A percentile compares a stretch with the other conserved stretches of the same genome.
Conservation (phyloP, 2,329 filamentous ascomycete genomes). For the Pseudomassariella vexata region DNA sequence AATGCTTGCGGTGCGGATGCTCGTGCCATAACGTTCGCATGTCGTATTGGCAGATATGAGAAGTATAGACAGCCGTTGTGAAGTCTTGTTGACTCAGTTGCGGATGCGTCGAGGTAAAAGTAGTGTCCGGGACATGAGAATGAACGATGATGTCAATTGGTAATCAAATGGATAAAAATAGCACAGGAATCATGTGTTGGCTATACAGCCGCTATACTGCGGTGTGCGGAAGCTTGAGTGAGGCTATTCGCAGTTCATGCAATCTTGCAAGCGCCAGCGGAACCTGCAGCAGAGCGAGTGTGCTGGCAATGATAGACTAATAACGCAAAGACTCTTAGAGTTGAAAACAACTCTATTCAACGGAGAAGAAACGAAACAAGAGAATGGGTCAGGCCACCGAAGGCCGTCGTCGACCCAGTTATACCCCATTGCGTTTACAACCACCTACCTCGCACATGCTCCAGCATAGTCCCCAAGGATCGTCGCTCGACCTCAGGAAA, state of each 20-base stretch:
- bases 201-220: conserved; percentile 12
- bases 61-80: conserved; percentile 10
- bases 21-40: conserved; percentile 51
- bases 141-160: too few species aligned
- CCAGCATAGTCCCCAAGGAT: conserved; percentile 11
- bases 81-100: conserved; percentile 4
- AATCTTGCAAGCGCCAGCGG: conserved; percentile 13
- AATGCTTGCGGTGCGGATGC: conserved; percentile 43
- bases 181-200: conserved; percentile 6
- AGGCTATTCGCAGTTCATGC: conserved; percentile 27
- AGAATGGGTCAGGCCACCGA: conserved; percentile 6
- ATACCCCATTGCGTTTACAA: conserved; percentile 18
- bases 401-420: conserved; percentile 18
- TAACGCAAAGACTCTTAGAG: conserved; percentile 4
- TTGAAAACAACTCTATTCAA: too few species aligned
- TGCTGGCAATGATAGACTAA: too few species aligned
- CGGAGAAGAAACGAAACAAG: too few species aligned
- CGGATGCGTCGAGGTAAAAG: too few species aligned
- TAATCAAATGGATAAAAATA: too few species aligned
- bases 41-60: conserved; percentile 24
- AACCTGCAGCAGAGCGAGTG: conserved; percentile 15
- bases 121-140: too few species aligned
- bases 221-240: conserved; percentile 18
- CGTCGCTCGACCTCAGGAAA: conserved; percentile 19
- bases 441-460: conserved; percentile 7